Evolutionary conservation across 179 eudicot species (phyloP).

Genomic region (Gypsophila paniculata): DNA sequence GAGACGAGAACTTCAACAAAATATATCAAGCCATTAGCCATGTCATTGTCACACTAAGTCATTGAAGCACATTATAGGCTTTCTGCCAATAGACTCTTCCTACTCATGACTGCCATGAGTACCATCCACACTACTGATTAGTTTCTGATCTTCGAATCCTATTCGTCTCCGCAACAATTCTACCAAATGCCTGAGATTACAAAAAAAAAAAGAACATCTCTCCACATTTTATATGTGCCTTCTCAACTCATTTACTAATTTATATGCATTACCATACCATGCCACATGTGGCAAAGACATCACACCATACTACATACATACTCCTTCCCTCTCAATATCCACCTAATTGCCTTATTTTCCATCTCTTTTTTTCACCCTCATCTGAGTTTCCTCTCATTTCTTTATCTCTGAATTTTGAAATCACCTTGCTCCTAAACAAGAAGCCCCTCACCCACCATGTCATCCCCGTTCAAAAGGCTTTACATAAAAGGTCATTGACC

Average conservation of each 20-base stretch:
- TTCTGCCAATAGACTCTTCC: not conserved
- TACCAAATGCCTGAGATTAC: not conserved
- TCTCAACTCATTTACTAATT: not conserved
- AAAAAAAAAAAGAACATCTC: not conserved
- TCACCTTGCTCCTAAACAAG: not conserved
- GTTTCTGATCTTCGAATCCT: not conserved
- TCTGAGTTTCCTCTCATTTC: not conserved
- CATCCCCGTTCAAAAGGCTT: not conserved
- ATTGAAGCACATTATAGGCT: not conserved
- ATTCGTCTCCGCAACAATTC: not conserved
- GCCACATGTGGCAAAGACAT: not conserved
- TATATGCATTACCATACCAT: not conserved
- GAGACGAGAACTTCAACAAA: constrained; percentile 2
- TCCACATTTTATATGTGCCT: not conserved
- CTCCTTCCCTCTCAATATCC: no score
- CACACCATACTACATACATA: not conserved
- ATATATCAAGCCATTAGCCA: constrained; percentile 4
- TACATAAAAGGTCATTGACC: not conserved
- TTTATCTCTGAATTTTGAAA: not conserved
- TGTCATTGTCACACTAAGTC: not conserved
- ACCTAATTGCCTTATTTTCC: not conserved
- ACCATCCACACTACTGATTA: not conserved
- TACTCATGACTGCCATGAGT: not conserved
- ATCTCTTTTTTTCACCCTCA: not conserved
- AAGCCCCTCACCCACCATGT: not conserved